Evolutionary conservation across 306 rosid species (phyloP).

Genomic region (Arachis stenosperma): DNA sequence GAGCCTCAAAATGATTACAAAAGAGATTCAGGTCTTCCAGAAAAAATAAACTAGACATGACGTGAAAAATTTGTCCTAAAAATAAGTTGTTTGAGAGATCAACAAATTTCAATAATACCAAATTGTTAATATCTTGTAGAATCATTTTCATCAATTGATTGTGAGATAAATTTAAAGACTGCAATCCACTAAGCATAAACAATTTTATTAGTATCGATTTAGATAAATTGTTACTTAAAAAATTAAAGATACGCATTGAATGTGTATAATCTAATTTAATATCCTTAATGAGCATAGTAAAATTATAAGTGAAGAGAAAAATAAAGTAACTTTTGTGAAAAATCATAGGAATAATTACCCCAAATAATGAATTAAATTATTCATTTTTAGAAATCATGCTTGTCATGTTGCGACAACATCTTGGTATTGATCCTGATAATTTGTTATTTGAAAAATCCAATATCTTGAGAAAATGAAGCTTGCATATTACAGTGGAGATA

Average conservation of each 20-base stretch:
- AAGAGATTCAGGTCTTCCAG: conserved; percentile 37
- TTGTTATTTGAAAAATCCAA: conserved; percentile 24
- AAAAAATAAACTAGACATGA: conserved; percentile 25
- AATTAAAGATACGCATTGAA: conserved; percentile 2
- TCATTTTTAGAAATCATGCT: neutral
- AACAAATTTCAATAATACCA: conserved; percentile 32
- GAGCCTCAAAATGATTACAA: conserved; percentile 37
- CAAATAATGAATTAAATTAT: too few relatives aligned
- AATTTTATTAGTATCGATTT: conserved; percentile 37
- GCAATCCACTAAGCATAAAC: neutral
- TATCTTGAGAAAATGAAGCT: conserved; percentile 12
- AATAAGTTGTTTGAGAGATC: conserved; percentile 40
- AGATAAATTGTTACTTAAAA: conserved; percentile 26
- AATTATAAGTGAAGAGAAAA: too few relatives aligned
- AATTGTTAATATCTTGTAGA: conserved; percentile 30
- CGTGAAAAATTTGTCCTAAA: conserved; percentile 35
- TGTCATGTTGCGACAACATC: conserved; percentile 1
- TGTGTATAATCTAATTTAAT: fast-evolving
- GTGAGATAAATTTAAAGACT: conserved; percentile 38
- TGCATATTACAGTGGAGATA: conserved; percentile 3
- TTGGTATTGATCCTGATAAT: conserved; percentile 33
- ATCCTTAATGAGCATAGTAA: neutral
- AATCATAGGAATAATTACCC: neutral
- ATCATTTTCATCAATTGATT: conserved; percentile 42
- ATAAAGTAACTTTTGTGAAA: neutral